Base-by-base conservation (phyloP, 176 grass and related monocot species). In the Musa acuminata region DNA sequence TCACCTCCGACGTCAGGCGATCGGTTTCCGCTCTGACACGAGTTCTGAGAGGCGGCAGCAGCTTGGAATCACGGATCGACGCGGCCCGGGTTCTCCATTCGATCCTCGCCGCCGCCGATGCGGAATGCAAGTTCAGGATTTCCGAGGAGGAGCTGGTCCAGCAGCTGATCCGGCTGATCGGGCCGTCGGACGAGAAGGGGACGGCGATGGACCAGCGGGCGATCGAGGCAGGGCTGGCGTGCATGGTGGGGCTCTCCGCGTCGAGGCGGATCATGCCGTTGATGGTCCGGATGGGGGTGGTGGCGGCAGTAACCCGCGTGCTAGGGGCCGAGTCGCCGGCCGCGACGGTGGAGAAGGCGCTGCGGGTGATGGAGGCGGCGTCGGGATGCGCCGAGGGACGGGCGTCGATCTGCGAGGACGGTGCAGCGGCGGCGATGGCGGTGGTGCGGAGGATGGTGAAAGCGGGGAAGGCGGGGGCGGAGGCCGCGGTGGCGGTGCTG, bases 401-500 rank as follows among this genome's bases (percentile, higher is more conserved):
- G 1, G 85, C 84, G 13, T 85, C 87, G 53, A 84, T 98, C n/a
- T 98, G 94, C 83, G 82, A 82, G 51, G 21, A 82, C 21, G 90
- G 77, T 53, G 94, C 85, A 72, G 70, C 53, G 26, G 82, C 80
- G 2, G 51, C 88, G 0, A 52, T 73, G 0, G 72, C 86, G 6
- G 85, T 98, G 75, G 74, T 83, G 14, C 75, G 75, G n/a, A 88
- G 67, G 85, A 85, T 98, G 86, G 87, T 91, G 88, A 98, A 98
- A 82, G 52, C 75, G 49, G 90, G 88, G 13, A 85, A 79, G 66
- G 82, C 83, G 11, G 95, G 95, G 13, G 80, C 80, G 0, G 90
- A 93, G 90, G 82, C 90, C 3, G 87, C 95, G 50, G 90, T 87
- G 59, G 75, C 86, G 52, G 88, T 88, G 78, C 88, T 98, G 23